Evolutionary conservation across 2,329 filamentous ascomycete species (phyloP), one percentile per base, ranked within the genome.

Genomic region (Fusarium zealandicum): DNA sequence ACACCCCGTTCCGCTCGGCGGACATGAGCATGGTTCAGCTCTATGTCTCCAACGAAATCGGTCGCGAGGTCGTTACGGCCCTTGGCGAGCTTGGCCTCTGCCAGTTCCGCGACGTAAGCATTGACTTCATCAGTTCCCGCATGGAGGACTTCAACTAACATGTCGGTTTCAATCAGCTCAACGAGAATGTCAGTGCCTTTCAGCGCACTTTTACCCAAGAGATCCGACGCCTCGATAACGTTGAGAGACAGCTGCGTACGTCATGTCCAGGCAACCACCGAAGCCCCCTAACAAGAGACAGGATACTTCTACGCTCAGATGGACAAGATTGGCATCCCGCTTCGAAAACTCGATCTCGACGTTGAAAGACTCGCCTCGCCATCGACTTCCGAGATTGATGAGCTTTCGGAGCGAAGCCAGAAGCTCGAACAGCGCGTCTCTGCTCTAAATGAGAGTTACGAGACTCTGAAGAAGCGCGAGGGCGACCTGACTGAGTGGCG

Each of bases 21-120:
- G 91, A 97, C 78, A 99, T 99, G 95, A 97, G 92, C 84, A 89
- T 99, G 89, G 96, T 96, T 72, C 95, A 99, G 87, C 89, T 99
- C 72, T 99, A 98, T 79, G 96, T 99, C 71, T 92, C 95, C 72
- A 98, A 97, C 75, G 95, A 99, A 82, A 98, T 99, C 68, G 93
- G 95, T 69, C 88, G 95, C 73, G 96, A 99, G 80, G 93, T 97
- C 69, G 93, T 98, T 61, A 96, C 93, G 72, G 93, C 93, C 51
- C 82, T 99, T 63, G 95, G 95, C 72, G 95, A 99, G 83, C 85
- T 99, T 71, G 95, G 95, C 53, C 85, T 95, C 70, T 93, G 98
- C 75, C 93, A 98, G 77, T 99, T 99, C 74, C 86, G 95, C 78
- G 95, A 99, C 84, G 93, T 98, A 82, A 74, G 90, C 61, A 54